Evolutionary conservation across 352 stramenopile species (phyloP).

Genomic region (Phytophthora tentaculata): DNA sequence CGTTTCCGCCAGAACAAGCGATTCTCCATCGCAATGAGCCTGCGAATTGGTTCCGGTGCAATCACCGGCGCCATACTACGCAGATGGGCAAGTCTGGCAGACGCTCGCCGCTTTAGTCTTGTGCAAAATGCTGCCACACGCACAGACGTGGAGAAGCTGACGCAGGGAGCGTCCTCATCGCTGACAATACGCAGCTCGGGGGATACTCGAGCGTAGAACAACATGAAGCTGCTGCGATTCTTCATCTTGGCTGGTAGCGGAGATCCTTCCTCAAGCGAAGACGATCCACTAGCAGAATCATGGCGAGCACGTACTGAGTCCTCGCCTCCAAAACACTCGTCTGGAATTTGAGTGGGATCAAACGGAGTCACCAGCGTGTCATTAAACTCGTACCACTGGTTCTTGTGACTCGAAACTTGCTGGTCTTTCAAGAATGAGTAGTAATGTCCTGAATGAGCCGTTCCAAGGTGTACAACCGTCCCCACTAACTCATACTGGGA

Average conservation of each 20-base stretch:
- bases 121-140: conserved; percentile 49
- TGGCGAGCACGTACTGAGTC: conserved; percentile 36
- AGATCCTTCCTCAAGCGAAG: conserved; percentile 26
- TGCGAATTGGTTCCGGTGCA: conserved; percentile 73
- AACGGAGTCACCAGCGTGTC: conserved; percentile 86
- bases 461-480: conserved; percentile 90
- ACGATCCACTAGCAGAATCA: conserved; percentile 22
- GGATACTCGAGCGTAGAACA: conserved; percentile 77
- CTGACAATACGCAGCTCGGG: conserved; percentile 43
- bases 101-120: conserved; percentile 41
- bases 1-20: conserved; percentile 87
- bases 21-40: conserved; percentile 85
- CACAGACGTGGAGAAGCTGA: conserved; percentile 33
- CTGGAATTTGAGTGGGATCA: conserved; percentile 66
- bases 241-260: conserved; percentile 59
- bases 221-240: conserved; percentile 89
- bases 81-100: conserved; percentile 48
- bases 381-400: conserved; percentile 89
- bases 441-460: conserved; percentile 89
- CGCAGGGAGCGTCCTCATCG: conserved; percentile 26
- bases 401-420: conserved; percentile 35
- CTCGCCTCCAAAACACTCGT: conserved; percentile 77
- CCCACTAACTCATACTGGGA: conserved; percentile 88
- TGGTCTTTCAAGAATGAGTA: conserved; percentile 89
- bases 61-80: conserved; percentile 58